Evolutionary conservation across 176 grass and related monocot genomes (phyloP).

Genomic region (Triticum timopheevii): DNA sequence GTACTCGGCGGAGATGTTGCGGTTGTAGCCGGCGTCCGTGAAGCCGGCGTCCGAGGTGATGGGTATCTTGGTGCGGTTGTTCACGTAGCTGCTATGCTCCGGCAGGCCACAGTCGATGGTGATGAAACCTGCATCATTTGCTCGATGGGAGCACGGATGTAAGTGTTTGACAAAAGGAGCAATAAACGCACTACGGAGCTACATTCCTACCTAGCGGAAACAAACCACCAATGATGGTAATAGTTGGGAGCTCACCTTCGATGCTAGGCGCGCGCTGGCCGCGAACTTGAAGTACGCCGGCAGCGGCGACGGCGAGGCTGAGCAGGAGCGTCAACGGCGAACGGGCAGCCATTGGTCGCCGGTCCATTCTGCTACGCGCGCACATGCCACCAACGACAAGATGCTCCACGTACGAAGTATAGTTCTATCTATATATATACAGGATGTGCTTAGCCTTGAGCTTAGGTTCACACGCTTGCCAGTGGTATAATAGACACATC

Average conservation of each 20-base stretch:
- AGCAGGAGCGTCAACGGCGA: neutral
- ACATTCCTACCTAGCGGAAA: no score
- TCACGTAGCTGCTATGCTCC: constrained; percentile 25
- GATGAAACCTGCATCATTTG: constrained; percentile 43
- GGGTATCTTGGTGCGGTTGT: constrained; percentile 11
- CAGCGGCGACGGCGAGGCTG: neutral
- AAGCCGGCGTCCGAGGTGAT: constrained; percentile 38
- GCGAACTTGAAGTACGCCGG: neutral
- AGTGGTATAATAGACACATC: neutral
- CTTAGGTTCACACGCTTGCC: neutral
- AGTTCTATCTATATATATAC: no score
- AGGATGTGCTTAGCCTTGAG: neutral
- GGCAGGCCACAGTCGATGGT: constrained; percentile 56
- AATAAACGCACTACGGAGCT: no score
- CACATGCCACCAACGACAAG: no score
- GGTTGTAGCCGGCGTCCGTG: constrained; percentile 37
- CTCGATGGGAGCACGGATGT: neutral
- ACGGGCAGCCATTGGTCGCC: neutral
- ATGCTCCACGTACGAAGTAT: no score
- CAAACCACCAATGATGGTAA: neutral
- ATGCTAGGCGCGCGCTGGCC: constrained; percentile 20
- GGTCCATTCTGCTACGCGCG: neutral
- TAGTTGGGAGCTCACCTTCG: constrained; percentile 15
- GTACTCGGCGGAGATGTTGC: constrained; percentile 36
- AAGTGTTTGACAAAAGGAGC: no score